Evolutionary conservation across 345 rosid species (phyloP), one percentile per base, ranked within the genome.

Genomic region (Populus deltoides): DNA sequence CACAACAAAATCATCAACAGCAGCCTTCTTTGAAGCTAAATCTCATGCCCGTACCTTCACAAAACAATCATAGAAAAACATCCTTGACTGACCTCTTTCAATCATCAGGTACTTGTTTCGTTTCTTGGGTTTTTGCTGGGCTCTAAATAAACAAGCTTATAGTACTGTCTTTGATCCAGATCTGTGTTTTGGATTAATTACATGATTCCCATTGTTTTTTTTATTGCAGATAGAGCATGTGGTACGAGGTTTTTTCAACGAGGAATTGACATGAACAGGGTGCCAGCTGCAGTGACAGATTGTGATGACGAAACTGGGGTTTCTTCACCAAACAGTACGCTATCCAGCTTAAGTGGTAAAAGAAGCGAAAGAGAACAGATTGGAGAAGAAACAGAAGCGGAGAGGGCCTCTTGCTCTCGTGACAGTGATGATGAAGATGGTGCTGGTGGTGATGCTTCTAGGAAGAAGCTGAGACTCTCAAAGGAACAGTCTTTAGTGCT

Each of bases 301-400:
- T 80, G 80, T n/a, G 96, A 91, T 76, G 94, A 94, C 10, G 89
- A 81, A 47, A 81, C 81, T 16, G 88, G 84, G 12, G 88, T 79
- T 24, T 94, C 97, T 8, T 94, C 98, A 0, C 97, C 97, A 0
- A 94, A 94, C 90, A 92, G 97, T 81, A 89, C 93, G 4, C 75
- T 92, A 39, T 94, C 98, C 2, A 94, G 93, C 85, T 29, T 86
- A 8, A 91, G 97, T 73, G 98, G 97, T 43, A 94, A 94, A 87
- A 85, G 89, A 68, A 87, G 79, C 55, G 96, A 92, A 75, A 90
- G 93, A 72, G 93, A 92, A 61, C 83, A 77, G 16, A 75, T 80
- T 18, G 87, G 88, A 35, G 94, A 89, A 18, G 92, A 86, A 65
- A 79, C 74, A 22, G 97, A 92, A 69, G 90, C 86, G 0, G 97